Conservation (phyloP, 208 protist genomes). For the Trichomonas gallinae region DNA sequence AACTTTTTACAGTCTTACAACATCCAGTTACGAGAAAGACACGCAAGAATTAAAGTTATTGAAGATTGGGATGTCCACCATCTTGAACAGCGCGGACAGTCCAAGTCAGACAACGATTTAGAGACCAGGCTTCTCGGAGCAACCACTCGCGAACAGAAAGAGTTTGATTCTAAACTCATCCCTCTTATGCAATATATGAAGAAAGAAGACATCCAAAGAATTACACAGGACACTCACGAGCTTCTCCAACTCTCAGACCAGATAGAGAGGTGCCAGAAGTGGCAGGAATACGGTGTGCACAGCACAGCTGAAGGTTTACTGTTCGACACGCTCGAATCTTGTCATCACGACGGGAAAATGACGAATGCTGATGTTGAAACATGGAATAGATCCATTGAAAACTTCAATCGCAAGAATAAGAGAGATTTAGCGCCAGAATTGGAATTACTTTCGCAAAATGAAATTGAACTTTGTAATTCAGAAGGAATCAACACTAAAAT, state of each 20-base stretch:
- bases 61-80: not conserved
- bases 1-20: not conserved
- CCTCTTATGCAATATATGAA: not conserved
- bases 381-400: not conserved
- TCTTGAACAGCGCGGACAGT: not conserved
- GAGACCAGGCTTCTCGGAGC: not conserved
- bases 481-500: not conserved
- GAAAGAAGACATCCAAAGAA: not conserved
- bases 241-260: not conserved
- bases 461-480: not conserved
- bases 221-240: not conserved
- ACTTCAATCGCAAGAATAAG: not conserved
- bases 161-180: not conserved
- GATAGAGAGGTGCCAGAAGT: not conserved
- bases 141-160: not conserved
- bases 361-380: not conserved
- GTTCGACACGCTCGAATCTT: not conserved
- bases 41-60: not conserved
- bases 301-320: not conserved
- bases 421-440: not conserved
- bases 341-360: not conserved
- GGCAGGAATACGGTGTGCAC: not conserved
- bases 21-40: not conserved
- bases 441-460: not conserved
- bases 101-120: not conserved